Base-by-base conservation (phyloP, 108 stramenopile species). In the Fragilaria radians region DNA sequence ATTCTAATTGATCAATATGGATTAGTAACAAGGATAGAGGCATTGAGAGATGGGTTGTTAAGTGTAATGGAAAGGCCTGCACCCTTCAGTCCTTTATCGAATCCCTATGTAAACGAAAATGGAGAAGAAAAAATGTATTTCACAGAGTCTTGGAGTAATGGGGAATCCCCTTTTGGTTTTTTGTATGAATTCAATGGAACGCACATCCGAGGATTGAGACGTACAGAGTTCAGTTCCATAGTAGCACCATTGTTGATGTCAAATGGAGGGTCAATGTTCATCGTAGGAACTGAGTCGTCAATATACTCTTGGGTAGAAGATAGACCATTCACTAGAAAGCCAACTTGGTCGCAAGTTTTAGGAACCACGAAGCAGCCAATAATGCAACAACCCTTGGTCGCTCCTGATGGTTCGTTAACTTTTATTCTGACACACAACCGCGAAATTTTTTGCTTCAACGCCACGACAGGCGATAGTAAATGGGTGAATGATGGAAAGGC, bases 1-100 rank as follows among this genome's bases (percentile, higher is more conserved):
- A 25, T 58, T 58, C 57, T 31, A 53, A 53, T 28, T 28, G 52
- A 53, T 24, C 27, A 28, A 25, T 28, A 5, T 24, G 52, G 52
- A 1, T 28, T 53, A 5, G 52, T 24, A n/a, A 5, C 18, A 3
- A 27, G 28, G 7, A 28, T 53, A 24, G 3, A 24, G 18, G 18
- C 28, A 5, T 18, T 28, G n/a, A 28, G 24, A 24, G 52, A 24
- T 2, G 52, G 52, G 19, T 24, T 18, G 1, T 28, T 53, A 18
- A 27, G 52, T 3, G 25, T 53, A 28, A 27, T 28, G 1, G 52
- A 53, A 23, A 45, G 27, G 46, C 33, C 33, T n/a, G 57, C 57
- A 3, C 57, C 57, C 18, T 58, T 53, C 28, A 27, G 22, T 28
- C 27, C 52, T 2, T 1, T 53, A 25, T 53, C 52, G 2, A 5